Base-by-base conservation (phyloP, 352 stramenopile species). In the Globisporangium iwayamae region DNA sequence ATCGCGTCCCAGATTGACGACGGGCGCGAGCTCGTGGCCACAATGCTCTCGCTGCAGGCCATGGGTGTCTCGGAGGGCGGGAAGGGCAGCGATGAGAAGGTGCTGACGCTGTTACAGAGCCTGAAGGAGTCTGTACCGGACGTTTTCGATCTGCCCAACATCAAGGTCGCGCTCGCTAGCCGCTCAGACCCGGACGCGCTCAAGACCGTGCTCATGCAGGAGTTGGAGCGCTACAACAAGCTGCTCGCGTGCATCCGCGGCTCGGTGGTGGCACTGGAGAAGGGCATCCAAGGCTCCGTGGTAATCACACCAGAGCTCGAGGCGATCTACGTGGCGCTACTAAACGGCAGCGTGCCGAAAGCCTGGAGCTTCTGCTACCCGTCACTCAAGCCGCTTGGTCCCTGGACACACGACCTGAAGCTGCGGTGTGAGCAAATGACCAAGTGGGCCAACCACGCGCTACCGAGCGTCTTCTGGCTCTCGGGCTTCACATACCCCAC, bases 401-500 rank as follows among this genome's bases (percentile, higher is more conserved):
- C 87, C 2, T 99, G 96, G 95, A 96, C 96, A 22, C 74, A 89
- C 13, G 96, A 99, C 60, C 74, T 99, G 2, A 93, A 94, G 65
- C 60, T 86, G 6, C 78, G 93, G 9, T 89, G 91, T 30, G 89
- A 97, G 16, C 94, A 98, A 73, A 96, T 98, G 75, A 79, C 69
- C 62, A 83, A 81, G 46, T 98, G 94, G 95, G 85, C 90, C 0
- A 89, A 93, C 48, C 73, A 85, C 28, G 77, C 72, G 0, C 71
- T 97, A 25, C 96, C 96, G 16, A 73, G 78, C 43, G 85, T 96
- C 10, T 98, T 98, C 63, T 99, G 96, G 96, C 85, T 99, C 7
- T 83, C 90, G 3, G 96, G 93, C 3, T 98, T 99, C 63, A 99
- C 96, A 10, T 99, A 99, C 65, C 96, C 96, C 20, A 98, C 94